phyloP scores from a whole-genome alignment of 768 basidiomycete species.

The Zangia roseola region DNA sequence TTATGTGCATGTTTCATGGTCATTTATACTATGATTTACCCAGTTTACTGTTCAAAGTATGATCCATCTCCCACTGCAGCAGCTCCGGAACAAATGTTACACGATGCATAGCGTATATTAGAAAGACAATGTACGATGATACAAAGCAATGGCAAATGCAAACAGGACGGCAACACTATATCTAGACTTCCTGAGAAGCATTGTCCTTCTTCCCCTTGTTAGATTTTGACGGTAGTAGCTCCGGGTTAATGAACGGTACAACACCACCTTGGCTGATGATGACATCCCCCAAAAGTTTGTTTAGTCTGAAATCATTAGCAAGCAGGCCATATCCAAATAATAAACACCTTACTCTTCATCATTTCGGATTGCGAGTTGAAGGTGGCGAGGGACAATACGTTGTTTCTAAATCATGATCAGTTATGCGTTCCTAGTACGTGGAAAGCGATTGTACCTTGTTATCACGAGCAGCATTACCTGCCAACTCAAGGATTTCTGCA shows the following conservation, averaged over 20 bases:
- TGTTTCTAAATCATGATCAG: constrained; percentile 43
- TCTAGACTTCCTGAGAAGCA: constrained; percentile 50
- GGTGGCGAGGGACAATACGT: constrained; percentile 77
- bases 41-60: no score
- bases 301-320: constrained; percentile 37
- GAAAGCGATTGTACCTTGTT: constrained; percentile 45
- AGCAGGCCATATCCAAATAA: no score
- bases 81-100: constrained; percentile 16
- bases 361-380: constrained; percentile 74
- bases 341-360: constrained; percentile 68
- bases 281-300: constrained; percentile 57
- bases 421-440: background rate
- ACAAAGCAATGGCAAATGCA: constrained; percentile 18
- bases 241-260: constrained; percentile 60
- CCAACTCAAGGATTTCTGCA: constrained; percentile 84
- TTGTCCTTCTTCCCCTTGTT: constrained; percentile 49
- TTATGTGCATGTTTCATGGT: background rate
- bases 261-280: constrained; percentile 81
- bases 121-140: constrained; percentile 20
- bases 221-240: constrained; percentile 43
- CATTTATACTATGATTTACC: background rate
- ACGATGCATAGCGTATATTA: constrained; percentile 33
- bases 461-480: constrained; percentile 76
- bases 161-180: background rate
- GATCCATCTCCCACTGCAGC: no score